Base-by-base conservation (phyloP, 148 eudicot genomes). In the Amaranthus palmeri region DNA sequence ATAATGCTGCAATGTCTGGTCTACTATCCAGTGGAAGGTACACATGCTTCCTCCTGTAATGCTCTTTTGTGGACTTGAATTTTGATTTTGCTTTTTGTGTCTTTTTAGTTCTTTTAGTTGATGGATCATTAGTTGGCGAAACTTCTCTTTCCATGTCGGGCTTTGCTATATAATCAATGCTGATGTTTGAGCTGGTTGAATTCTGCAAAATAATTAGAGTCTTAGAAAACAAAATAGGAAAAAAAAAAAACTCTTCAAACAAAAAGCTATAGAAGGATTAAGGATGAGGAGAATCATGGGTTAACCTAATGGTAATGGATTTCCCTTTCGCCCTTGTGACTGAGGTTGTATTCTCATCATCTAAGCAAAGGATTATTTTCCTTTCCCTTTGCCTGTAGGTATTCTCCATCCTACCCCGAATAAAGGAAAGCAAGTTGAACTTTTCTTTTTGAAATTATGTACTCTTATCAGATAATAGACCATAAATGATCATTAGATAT, bases 1-100 rank as follows among this genome's bases (percentile, higher is more conserved):
- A 85, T 71, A 89, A 89, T 87, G 88, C 98, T 71, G 93, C 97
- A 25, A 81, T 91, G 70, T 89, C 90, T 0, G 98, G 96, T 50
- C 77, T 95, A 18, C 72, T 86, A 65, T 77, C 53, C 77, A 78
- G 89, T 80, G 84, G 88, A 60, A 91, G 98, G 98, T 95, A 85
- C 9, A 50, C 11, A 4, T 40, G 8, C 70, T 74, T 69, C 41
- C 11, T 48, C 4, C 11, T 54, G 50, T 70, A 36, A 5, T 63
- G 43, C 4, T 63, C 10, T 12, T 64, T 10, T 69, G 10, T 11
- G 5, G 10, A 10, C 52, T 49, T 49, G 10, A 49, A 6, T 6
- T 49, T 49, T 49, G 7, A 6, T 49, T 10, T 49, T 49, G 52
- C 0, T 49, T 49, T 49, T 0, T 49, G 52, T 6, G 7, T 36